Conservation (phyloP, 2,329 filamentous ascomycete genomes). For the Graphilbum fragrans region DNA sequence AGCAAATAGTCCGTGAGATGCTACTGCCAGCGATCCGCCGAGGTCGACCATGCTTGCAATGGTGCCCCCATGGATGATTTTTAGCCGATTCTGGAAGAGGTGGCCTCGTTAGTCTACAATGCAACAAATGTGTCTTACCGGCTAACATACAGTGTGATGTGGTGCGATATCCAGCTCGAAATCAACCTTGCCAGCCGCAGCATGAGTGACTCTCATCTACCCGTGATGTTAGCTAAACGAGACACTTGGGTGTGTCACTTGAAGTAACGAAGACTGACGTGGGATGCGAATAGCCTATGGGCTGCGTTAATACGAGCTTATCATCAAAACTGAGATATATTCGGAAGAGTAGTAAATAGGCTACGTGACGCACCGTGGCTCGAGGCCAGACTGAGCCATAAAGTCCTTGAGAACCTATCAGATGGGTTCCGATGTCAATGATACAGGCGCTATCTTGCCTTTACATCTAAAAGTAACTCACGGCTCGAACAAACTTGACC, state of each 20-base stretch:
- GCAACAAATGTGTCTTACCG: too few relatives aligned
- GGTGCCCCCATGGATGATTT: constrained; percentile 67
- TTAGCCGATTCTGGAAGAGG: constrained; percentile 54
- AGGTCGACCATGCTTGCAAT: constrained; percentile 65
- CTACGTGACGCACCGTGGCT: constrained; percentile 56
- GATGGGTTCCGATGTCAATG: too few relatives aligned
- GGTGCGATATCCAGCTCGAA: constrained; percentile 66
- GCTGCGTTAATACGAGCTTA: too few relatives aligned
- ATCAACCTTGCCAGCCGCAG: constrained; percentile 53
- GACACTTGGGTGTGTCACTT: background rate
- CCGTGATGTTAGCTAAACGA: background rate
- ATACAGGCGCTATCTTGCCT: too few relatives aligned
- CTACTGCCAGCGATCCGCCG: constrained; percentile 52
- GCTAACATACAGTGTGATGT: constrained; percentile 60
- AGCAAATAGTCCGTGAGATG: constrained; percentile 48
- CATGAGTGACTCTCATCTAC: constrained; percentile 56
- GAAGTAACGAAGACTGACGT: constrained; percentile 17
- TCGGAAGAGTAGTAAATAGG: background rate
- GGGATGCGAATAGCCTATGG: constrained; percentile 26
- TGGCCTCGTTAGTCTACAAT: too few relatives aligned
- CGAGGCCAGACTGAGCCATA: constrained; percentile 71
- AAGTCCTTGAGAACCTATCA: constrained; percentile 77
- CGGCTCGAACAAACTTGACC: constrained; percentile 19
- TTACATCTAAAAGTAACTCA: constrained; percentile 9
- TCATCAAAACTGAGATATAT: too few relatives aligned